Conservation (phyloP, 1,284 basidiomycete species). For the Abortiporus biennis region DNA sequence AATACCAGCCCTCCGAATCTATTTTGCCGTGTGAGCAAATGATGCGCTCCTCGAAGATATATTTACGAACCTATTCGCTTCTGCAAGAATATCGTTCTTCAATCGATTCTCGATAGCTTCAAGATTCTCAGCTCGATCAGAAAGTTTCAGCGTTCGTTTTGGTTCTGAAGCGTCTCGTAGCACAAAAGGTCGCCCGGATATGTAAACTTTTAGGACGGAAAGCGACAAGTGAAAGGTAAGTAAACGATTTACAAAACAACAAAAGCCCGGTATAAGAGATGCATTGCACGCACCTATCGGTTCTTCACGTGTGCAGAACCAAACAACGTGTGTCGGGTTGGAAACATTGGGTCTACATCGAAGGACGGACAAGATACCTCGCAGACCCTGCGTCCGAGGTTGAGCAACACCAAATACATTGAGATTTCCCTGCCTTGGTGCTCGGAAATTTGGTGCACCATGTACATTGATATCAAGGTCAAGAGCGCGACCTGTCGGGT, state of each 20-base stretch:
- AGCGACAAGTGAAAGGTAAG: slow-evolving; percentile 14
- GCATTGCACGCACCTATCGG: slow-evolving; percentile 50
- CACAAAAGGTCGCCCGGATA: slow-evolving; percentile 93
- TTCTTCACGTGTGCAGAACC: slow-evolving; percentile 84
- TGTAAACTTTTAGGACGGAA: slow-evolving; percentile 60
- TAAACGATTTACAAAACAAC: slow-evolving; percentile 6
- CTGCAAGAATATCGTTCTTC: slow-evolving; percentile 91
- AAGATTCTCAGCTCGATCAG: slow-evolving; percentile 90
- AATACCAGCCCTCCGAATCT: slow-evolving; percentile 89
- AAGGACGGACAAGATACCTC: slow-evolving; percentile 87
- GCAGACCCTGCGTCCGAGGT: slow-evolving; percentile 88
- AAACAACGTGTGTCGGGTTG: slow-evolving; percentile 68
- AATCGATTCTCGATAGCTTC: slow-evolving; percentile 92
- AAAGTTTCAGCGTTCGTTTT: slow-evolving; percentile 74
- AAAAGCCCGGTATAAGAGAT: background rate
- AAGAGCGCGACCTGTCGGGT: slow-evolving; percentile 64
- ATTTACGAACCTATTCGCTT: slow-evolving; percentile 61
- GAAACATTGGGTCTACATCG: slow-evolving; percentile 64
- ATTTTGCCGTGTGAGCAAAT: slow-evolving; percentile 6
- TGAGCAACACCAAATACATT: slow-evolving; percentile 95
- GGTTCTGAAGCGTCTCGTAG: slow-evolving; percentile 90
- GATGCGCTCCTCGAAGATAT: slow-evolving; percentile 1
- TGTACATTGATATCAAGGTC: slow-evolving; percentile 90
- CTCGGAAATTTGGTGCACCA: slow-evolving; percentile 95
- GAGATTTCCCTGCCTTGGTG: slow-evolving; percentile 67